Evolutionary conservation across 164 flowering plant species (phyloP), one percentile per base, ranked within the genome.

Genomic region (Amborella trichopoda): DNA sequence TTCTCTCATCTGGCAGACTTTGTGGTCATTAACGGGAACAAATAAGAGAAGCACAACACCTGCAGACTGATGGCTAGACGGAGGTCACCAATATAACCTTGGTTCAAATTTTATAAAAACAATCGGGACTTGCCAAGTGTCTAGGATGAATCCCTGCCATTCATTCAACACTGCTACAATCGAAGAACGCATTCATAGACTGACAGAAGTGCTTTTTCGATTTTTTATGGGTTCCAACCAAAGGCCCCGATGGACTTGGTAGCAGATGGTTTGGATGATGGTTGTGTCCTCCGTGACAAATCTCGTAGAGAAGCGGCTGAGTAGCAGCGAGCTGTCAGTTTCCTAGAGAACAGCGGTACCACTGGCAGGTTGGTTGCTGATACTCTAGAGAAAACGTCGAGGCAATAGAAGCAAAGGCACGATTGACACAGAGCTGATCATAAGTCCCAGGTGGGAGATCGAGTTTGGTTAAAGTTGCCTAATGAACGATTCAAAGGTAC

Each of bases 181-280:
- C 34, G n/a, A 19, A 37, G 40, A n/a, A 41, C 17, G 30, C 27
- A 44, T 44, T 44, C 47, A 24, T 25, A 13, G 28, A 44, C 47
- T 4, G 3, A 14, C 4, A 6, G n/a, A 44, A 44, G 28, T 44
- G 4, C 28, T 44, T 43, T 43, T 43, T 43, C 3, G 26, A 28
- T 44, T 44, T 37, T n/a, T 37, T 37, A 44, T 44, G 47, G 47
- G 47, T 44, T 24, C 47, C 47, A 44, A 24, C 47, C 47, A 24
- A 44, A 44, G 47, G 28, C 28, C 4, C 47, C 47, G 28, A 44
- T 44, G 14, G 47, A 44, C 47, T 44, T 44, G 47, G 47, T 6
- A 44, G 47, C 47, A 44, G 1, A 44, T 20, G n/a, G 47, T 44
- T 44, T 20, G 3, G 28, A 44, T 20, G 47, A 44, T 24, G 47